Evolutionary conservation across 768 basidiomycete species (phyloP), one percentile per base, ranked within the genome.

Genomic region (Pulveroboletus ravenelii): DNA sequence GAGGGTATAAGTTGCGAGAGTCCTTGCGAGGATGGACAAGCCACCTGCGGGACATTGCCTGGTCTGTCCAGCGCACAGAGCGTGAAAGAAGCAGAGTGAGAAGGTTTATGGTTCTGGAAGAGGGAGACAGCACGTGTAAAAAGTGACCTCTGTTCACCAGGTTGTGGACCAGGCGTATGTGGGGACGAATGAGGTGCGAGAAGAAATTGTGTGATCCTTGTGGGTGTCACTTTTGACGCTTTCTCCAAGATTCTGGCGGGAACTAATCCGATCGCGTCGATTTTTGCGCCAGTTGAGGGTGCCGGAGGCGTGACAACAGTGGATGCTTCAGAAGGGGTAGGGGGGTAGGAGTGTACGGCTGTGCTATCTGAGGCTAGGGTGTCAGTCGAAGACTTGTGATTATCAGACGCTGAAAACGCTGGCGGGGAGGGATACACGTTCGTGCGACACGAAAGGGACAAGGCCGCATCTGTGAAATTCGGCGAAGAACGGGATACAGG

Each of bases 21-120:
- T 29, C 52, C 61, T 29, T 47, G 63, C 18, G 50, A 47, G 3
- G 65, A 63, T 44, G 69, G 47, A 36, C 46, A 48, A 49, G 56
- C 36, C 30, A 51, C 14, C 10, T 66, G 58, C 1, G 49, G 50
- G 14, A 41, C 45, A 13, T 55, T 47, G 14, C 51, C 53, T 23
- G 62, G 61, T 44, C 48, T 54, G 20, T 65, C 56, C 17, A 63
- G 32, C 46, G 49, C 30, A 35, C 62, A 75, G 3, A 85, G 71
- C 1, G 79, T 79, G 62, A 86, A 87, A 5, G 85, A 86, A 50
- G 73, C 78, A 8, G 82, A 81, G 42, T 80, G 78, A 18, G 79
- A 77, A 5, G 82, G 81, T 47, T 72, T 70, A 41, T 75, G 66
- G 41, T 70, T 78, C 57, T 73, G 78, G 42, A 82, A 60, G 31